A percentile compares a stretch with the other conserved stretches of the same genome.
Conservation (phyloP, 1,284 basidiomycete species). For the Ganoderma lucidum region DNA sequence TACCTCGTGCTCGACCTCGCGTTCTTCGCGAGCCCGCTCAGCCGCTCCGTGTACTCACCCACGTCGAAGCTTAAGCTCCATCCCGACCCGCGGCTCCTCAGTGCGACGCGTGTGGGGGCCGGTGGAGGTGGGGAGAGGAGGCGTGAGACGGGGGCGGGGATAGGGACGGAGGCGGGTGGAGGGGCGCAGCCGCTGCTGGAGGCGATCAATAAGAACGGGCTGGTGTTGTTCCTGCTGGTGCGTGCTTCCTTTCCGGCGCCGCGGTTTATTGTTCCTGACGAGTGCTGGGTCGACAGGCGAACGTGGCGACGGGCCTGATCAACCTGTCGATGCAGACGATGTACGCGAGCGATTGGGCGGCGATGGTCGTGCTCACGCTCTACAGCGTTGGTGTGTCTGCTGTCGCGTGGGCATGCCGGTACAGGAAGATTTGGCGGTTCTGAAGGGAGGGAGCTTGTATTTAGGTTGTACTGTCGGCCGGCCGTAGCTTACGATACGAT, state of each 20-base stretch:
- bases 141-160: conserved; percentile 3
- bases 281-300: conserved; percentile 63
- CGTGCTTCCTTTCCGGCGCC: conserved; percentile 39
- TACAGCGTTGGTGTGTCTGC: conserved; percentile 72
- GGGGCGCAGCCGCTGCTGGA: conserved; percentile 68
- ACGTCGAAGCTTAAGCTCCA: conserved; percentile 50
- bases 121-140: not conserved
- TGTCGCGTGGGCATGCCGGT: conserved; percentile 64
- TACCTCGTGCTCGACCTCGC: conserved; percentile 82
- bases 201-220: conserved; percentile 84
- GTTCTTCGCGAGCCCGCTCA: conserved; percentile 62
- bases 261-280: not conserved
- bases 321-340: conserved; percentile 88
- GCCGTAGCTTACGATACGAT: not conserved
- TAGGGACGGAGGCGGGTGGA: conserved; percentile 15
- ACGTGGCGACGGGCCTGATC: conserved; percentile 86
- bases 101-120: conserved; percentile 16
- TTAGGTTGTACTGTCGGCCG: not conserved
- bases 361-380: conserved; percentile 69
- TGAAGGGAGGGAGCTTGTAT: conserved; percentile 16
- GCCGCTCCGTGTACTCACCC: conserved; percentile 45
- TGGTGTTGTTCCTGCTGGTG: conserved; percentile 85
- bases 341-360: conserved; percentile 66
- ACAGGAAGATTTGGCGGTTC: conserved; percentile 43
- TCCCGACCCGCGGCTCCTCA: conserved; percentile 33